phyloP scores from a whole-genome alignment of 2,329 filamentous ascomycete genomes.

The Didymella exigua region DNA sequence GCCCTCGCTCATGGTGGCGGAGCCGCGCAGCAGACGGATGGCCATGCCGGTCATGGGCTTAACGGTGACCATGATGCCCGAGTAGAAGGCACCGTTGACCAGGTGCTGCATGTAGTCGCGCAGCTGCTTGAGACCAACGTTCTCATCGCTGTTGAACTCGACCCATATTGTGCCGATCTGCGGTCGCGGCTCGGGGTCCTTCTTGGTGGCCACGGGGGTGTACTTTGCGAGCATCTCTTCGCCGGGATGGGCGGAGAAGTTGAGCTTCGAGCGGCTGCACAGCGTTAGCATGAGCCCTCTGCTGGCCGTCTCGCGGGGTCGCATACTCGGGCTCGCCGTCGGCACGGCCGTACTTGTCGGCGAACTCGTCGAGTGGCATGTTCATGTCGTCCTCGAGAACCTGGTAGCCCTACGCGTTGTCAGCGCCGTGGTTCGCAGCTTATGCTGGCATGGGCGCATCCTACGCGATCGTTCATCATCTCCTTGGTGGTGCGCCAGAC shows the following conservation, averaged over 20 bases:
- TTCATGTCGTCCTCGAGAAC: conserved; percentile 87
- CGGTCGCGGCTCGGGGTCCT: conserved; percentile 71
- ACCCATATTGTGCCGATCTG: conserved; percentile 90
- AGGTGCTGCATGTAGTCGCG: conserved; percentile 86
- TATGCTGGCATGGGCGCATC: conserved; percentile 44
- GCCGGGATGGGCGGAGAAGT: conserved; percentile 85
- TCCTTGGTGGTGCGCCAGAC: conserved; percentile 92
- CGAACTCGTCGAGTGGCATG: conserved; percentile 84
- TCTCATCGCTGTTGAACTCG: conserved; percentile 82
- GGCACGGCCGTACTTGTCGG: conserved; percentile 69
- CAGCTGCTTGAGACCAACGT: conserved; percentile 89
- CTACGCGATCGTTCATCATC: conserved; percentile 89
- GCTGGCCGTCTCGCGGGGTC: conserved; percentile 5
- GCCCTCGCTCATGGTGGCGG: conserved; percentile 35
- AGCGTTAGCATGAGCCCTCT: conserved; percentile 13
- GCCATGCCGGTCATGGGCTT: conserved; percentile 83
- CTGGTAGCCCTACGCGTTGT: conserved; percentile 77
- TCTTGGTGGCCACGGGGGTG: conserved; percentile 71
- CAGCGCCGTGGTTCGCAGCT: conserved; percentile 25
- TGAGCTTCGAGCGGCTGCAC: conserved; percentile 77
- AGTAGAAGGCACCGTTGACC: conserved; percentile 79
- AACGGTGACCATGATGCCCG: conserved; percentile 87
- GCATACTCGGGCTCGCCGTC: conserved; percentile 79
- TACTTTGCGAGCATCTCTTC: conserved; percentile 84
- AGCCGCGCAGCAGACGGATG: conserved; percentile 42